A percentile compares a stretch with the other conserved stretches of the same genome.
phyloP scores from a whole-genome alignment of 495 filamentous ascomycete species.

The Xylaria palmicola region DNA sequence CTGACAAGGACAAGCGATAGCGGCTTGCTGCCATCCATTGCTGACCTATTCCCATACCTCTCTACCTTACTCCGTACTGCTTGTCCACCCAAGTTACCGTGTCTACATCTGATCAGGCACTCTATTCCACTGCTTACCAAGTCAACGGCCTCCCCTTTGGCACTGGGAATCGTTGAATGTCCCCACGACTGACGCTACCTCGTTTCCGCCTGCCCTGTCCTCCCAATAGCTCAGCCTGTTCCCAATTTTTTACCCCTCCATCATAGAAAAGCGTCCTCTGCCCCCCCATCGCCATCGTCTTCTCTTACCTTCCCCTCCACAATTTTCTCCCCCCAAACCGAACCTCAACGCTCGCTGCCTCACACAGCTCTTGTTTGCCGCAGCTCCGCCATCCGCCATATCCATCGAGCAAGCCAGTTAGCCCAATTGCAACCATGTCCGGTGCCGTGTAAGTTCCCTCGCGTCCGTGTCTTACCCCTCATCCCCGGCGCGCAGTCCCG shows the following conservation, averaged over 20 bases:
- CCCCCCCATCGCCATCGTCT: slow-evolving; percentile 26
- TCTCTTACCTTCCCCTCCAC: slow-evolving; percentile 18
- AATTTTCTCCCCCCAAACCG: slow-evolving; percentile 19
- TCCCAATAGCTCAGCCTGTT: slow-evolving; percentile 18
- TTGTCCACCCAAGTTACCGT: not conserved
- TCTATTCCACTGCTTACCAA: slow-evolving; percentile 5
- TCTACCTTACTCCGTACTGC: too few relatives aligned
- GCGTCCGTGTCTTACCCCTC: slow-evolving; percentile 29
- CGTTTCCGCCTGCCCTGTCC: slow-evolving; percentile 10
- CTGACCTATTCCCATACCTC: too few relatives aligned
- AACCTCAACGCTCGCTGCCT: not conserved
- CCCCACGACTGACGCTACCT: slow-evolving; percentile 16
- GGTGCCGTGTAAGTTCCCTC: slow-evolving; percentile 52
- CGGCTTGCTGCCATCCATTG: not conserved
- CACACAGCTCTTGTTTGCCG: slow-evolving; percentile 3
- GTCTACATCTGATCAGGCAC: slow-evolving; percentile 13
- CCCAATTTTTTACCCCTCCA: slow-evolving; percentile 23
- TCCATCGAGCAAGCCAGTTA: slow-evolving; percentile 24
- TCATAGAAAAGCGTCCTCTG: slow-evolving; percentile 25
- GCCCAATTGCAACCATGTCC: slow-evolving; percentile 44
- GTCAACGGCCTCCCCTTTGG: slow-evolving; percentile 13
- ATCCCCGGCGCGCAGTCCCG: not conserved
- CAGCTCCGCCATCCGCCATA: slow-evolving; percentile 12
- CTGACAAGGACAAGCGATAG: slow-evolving; percentile 1
- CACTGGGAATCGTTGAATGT: slow-evolving; percentile 10